Conservation (phyloP, 1,284 basidiomycete genomes). For the Leccinum solheimii region DNA sequence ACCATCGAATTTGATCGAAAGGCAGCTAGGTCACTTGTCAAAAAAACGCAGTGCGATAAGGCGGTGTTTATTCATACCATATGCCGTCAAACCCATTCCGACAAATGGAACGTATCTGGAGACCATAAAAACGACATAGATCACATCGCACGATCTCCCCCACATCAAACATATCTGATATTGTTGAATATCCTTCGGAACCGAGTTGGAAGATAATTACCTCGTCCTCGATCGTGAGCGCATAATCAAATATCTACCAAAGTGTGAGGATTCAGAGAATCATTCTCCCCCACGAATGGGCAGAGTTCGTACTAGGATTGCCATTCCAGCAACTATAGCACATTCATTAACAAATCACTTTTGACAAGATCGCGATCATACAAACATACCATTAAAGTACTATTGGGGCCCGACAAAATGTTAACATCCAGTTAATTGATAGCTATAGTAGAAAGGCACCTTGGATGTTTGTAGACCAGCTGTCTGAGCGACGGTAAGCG, state of each 20-base stretch:
- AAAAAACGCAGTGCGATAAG: no score
- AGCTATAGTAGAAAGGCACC: neutral
- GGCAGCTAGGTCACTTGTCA: neutral
- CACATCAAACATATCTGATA: neutral
- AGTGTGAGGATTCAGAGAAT: neutral
- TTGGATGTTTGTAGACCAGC: neutral
- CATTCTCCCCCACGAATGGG: neutral
- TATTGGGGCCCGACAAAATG: neutral
- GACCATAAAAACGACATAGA: neutral
- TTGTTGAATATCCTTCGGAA: neutral
- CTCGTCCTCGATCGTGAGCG: neutral
- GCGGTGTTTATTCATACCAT: neutral
- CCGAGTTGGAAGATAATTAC: neutral
- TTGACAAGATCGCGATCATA: neutral
- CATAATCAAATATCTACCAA: neutral
- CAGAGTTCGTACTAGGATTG: neutral
- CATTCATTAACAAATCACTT: neutral
- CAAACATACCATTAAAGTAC: neutral
- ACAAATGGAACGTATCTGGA: neutral
- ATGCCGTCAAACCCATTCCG: neutral
- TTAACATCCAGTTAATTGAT: neutral
- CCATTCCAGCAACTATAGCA: neutral
- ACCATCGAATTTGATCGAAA: neutral
- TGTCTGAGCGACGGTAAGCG: neutral
- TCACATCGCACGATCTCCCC: neutral